Evolutionary conservation across 2,329 filamentous ascomycete genomes (phyloP).

Genomic region (Colletotrichum shisoi): DNA sequence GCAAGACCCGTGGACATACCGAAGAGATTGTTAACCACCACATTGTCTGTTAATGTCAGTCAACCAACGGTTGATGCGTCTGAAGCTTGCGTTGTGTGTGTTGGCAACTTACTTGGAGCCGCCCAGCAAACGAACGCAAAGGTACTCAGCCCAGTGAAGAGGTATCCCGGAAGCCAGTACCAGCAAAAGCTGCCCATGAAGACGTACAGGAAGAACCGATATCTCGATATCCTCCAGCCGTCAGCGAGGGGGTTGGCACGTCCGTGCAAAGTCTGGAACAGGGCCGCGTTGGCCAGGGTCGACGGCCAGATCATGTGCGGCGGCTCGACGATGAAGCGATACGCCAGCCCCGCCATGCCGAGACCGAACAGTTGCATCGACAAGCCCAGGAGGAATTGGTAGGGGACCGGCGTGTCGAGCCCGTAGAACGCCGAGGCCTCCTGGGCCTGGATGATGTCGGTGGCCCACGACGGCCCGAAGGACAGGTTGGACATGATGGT

Average conservation of each 20-base stretch:
- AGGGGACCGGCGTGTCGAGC: constrained; percentile 51
- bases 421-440: constrained; percentile 54
- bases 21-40: constrained; percentile 75
- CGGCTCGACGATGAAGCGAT: constrained; percentile 56
- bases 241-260: constrained; percentile 49
- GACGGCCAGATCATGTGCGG: constrained; percentile 58
- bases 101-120: constrained; percentile 43
- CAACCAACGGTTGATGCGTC: constrained; percentile 26
- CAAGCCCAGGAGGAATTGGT: constrained; percentile 56
- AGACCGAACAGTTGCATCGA: constrained; percentile 59
- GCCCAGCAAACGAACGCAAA: constrained; percentile 61
- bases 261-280: constrained; percentile 54
- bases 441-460: constrained; percentile 55
- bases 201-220: constrained; percentile 50
- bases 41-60: constrained; percentile 55
- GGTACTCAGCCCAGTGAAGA: constrained; percentile 53
- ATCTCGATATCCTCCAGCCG: constrained; percentile 49
- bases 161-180: constrained; percentile 58
- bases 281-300: constrained; percentile 53
- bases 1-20: constrained; percentile 47
- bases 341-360: constrained; percentile 53
- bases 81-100: constrained; percentile 41
- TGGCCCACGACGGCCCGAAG: constrained; percentile 53
- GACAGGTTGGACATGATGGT: constrained; percentile 63
- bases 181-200: constrained; percentile 55